phyloP scores from a whole-genome alignment of 202 grass and related monocot species.

The Carex sylvatica region DNA sequence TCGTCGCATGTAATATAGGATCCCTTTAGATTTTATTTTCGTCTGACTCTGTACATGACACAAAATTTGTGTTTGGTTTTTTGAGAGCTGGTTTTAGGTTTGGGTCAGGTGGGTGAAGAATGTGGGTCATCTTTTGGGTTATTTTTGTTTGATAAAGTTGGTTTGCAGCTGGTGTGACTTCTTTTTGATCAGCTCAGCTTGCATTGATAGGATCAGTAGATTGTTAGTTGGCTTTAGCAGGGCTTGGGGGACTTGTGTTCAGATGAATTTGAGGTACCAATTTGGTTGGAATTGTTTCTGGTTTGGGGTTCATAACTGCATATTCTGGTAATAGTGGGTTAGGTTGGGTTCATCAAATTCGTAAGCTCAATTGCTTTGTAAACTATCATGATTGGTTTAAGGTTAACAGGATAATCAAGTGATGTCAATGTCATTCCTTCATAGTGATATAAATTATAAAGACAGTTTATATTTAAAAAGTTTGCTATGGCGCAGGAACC shows the following conservation, averaged over 20 bases:
- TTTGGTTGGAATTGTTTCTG: neutral
- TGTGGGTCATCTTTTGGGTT: neutral
- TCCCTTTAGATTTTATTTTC: neutral
- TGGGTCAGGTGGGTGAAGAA: neutral
- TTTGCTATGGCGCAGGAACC: slow-evolving; percentile 91
- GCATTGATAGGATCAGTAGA: neutral
- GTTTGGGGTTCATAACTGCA: neutral
- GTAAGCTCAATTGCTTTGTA: neutral
- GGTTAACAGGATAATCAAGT: neutral
- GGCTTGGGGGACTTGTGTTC: neutral
- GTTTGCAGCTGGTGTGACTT: neutral
- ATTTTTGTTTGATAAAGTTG: neutral
- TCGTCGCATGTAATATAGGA: neutral
- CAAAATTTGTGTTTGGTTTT: neutral
- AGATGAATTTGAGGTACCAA: neutral
- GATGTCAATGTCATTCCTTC: neutral
- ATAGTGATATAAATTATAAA: slow-evolving; percentile 16
- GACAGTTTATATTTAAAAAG: slow-evolving; percentile 46
- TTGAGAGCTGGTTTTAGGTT: neutral
- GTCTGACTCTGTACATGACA: neutral
- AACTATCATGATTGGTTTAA: neutral
- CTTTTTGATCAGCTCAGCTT: neutral
- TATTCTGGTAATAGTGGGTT: neutral
- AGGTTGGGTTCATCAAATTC: neutral
- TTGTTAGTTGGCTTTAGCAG: neutral